These are phyloP conservation scores for Cladosporium sp. DNA, from an alignment of 2,329 filamentous ascomycete genomes.

Conservation along the genomic window DNA sequence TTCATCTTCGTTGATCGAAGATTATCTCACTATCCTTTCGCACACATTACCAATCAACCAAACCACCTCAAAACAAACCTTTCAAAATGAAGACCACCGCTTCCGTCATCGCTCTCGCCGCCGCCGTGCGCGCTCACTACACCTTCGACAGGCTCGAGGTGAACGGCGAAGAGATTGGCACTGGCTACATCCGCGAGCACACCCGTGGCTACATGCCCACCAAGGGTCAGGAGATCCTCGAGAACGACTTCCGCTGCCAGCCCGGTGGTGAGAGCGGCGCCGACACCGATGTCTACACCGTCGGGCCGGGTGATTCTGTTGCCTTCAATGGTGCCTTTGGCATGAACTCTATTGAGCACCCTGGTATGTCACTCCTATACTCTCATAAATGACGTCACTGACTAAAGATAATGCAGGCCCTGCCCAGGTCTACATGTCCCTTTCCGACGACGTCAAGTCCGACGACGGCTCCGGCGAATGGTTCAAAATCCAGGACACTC, in stretches of 20 bases:
- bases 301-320: constrained; percentile 18
- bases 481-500: constrained; percentile 20
- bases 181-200: constrained; percentile 44
- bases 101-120: constrained; percentile 26
- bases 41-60: neutral
- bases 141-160: constrained; percentile 36
- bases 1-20: constrained; percentile 14
- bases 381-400: neutral
- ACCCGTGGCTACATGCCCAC: constrained; percentile 26
- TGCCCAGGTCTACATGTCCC: constrained; percentile 24
- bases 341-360: constrained; percentile 22
- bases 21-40: neutral
- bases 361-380: constrained; percentile 15
- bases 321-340: constrained; percentile 16
- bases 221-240: constrained; percentile 26
- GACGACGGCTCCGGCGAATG: constrained; percentile 19
- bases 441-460: constrained; percentile 16
- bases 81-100: constrained; percentile 34
- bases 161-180: constrained; percentile 36
- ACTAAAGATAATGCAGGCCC: neutral
- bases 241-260: constrained; percentile 22
- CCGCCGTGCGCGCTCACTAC: constrained; percentile 29
- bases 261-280: constrained; percentile 23
- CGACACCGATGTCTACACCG: constrained; percentile 30
- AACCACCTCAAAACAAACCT: constrained; percentile 2